Percentiles rank a stretch among this genome's conserved stretches.
Evolutionary conservation across 2,329 filamentous ascomycete genomes (phyloP).

Genomic region (Ciborinia camelliae): DNA sequence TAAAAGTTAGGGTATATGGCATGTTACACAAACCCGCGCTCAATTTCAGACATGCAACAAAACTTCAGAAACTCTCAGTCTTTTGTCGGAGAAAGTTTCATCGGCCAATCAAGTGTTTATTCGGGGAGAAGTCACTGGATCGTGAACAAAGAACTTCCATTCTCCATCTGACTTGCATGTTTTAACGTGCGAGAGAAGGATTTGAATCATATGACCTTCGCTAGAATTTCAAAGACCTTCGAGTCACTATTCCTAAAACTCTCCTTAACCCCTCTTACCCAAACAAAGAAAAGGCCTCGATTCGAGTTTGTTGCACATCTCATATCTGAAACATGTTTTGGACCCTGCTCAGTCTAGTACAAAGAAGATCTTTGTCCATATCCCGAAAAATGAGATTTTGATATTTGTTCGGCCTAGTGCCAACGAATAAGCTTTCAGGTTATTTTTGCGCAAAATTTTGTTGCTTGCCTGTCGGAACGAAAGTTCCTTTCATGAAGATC

Average conservation of each 20-base stretch:
- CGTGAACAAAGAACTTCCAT: not conserved
- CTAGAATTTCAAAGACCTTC: not conserved
- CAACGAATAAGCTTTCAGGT: not conserved
- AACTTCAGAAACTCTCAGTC: not conserved
- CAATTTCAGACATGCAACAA: conserved; percentile 11
- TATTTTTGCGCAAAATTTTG: not conserved
- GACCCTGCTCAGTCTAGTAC: not conserved
- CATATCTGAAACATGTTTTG: conserved; percentile 16
- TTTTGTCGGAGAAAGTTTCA: not conserved
- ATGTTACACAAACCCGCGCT: not conserved
- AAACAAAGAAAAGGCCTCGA: conserved; percentile 1
- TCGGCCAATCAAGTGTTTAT: not conserved
- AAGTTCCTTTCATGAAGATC: not conserved
- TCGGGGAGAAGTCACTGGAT: not conserved
- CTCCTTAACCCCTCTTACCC: too few species aligned
- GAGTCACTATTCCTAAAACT: not conserved
- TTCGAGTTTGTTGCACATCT: conserved; percentile 12
- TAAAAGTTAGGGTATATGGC: not conserved
- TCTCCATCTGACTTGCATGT: not conserved
- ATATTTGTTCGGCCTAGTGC: too few species aligned
- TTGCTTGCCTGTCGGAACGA: conserved; percentile 5
- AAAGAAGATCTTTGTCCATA: not conserved
- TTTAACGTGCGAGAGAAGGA: not conserved
- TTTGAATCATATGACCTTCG: too few species aligned
- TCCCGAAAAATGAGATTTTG: not conserved